Conservation (phyloP, 768 basidiomycete genomes). For the Hygrocybe coccinea region DNA sequence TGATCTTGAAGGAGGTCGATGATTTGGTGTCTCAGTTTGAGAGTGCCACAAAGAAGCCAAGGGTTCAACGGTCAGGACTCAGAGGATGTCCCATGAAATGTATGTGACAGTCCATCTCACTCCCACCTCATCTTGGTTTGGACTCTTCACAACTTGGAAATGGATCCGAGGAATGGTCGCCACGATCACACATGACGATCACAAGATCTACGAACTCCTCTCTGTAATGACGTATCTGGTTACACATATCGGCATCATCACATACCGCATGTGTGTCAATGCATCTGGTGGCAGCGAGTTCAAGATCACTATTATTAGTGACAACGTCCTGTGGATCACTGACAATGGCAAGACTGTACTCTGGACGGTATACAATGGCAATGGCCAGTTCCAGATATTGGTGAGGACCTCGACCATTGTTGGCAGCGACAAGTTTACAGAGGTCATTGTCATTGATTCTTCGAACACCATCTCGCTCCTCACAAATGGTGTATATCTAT, state of each 20-base stretch:
- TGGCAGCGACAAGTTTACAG: constrained; percentile 1
- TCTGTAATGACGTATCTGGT: not conserved
- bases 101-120: too few species aligned
- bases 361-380: not conserved
- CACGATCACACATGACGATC: too few species aligned
- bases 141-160: too few species aligned
- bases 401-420: not conserved
- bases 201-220: too few species aligned
- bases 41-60: constrained; percentile 51
- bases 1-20: constrained; percentile 82
- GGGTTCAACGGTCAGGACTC: too few species aligned
- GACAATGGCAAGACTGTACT: not conserved
- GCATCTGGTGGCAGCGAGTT: not conserved
- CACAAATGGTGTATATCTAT: not conserved
- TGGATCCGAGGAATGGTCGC: too few species aligned
- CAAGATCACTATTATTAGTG: constrained; percentile 1
- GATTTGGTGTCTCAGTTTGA: constrained; percentile 61
- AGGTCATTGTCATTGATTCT: not conserved
- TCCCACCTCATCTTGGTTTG: too few species aligned
- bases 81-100: too few species aligned
- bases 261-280: constrained; percentile 4
- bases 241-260: not conserved
- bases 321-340: constrained; percentile 1
- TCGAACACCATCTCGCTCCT: not conserved
- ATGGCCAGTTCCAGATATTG: not conserved